Evolutionary conservation across 2,329 filamentous ascomycete species (phyloP).

Genomic region (Torrubiellomyces zombiae): DNA sequence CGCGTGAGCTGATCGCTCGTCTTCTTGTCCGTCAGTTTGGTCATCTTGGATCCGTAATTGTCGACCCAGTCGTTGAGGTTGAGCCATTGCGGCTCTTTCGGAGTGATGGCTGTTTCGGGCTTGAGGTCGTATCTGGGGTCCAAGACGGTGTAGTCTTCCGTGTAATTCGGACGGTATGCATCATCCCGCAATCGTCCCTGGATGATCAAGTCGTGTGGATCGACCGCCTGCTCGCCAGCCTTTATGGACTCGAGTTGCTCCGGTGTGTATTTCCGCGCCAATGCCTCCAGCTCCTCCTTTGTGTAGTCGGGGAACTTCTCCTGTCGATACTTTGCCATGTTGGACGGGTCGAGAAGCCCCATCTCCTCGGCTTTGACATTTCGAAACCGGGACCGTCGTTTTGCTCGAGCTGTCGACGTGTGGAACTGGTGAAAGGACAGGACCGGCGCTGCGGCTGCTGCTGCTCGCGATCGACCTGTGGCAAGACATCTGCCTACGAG

Average conservation of each 20-base stretch:
- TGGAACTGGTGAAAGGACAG: slow-evolving; percentile 29
- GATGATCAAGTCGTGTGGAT: slow-evolving; percentile 54
- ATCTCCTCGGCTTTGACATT: slow-evolving; percentile 35
- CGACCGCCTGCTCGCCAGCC: slow-evolving; percentile 63
- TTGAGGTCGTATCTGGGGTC: slow-evolving; percentile 64
- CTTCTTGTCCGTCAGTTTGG: slow-evolving; percentile 23
- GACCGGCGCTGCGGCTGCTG: slow-evolving; percentile 9
- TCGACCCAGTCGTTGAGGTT: slow-evolving; percentile 39
- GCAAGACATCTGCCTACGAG: slow-evolving; percentile 33
- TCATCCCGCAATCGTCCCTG: slow-evolving; percentile 60
- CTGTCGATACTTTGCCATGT: slow-evolving; percentile 26
- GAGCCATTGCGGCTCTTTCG: slow-evolving; percentile 40
- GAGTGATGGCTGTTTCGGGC: slow-evolving; percentile 29
- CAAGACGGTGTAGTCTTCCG: slow-evolving; percentile 68
- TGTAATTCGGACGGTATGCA: slow-evolving; percentile 53
- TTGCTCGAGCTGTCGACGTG: slow-evolving; percentile 29
- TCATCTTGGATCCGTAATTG: slow-evolving; percentile 36
- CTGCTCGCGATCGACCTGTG: slow-evolving; percentile 12
- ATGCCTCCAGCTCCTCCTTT: slow-evolving; percentile 41
- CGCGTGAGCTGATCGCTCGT: slow-evolving; percentile 24
- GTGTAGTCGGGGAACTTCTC: slow-evolving; percentile 47
- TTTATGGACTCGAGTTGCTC: slow-evolving; percentile 70
- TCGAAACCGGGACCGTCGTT: slow-evolving; percentile 32
- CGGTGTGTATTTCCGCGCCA: slow-evolving; percentile 56
- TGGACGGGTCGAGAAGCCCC: slow-evolving; percentile 28